phyloP scores from a whole-genome alignment of 768 basidiomycete species.

The Daedaleopsis nitida region DNA sequence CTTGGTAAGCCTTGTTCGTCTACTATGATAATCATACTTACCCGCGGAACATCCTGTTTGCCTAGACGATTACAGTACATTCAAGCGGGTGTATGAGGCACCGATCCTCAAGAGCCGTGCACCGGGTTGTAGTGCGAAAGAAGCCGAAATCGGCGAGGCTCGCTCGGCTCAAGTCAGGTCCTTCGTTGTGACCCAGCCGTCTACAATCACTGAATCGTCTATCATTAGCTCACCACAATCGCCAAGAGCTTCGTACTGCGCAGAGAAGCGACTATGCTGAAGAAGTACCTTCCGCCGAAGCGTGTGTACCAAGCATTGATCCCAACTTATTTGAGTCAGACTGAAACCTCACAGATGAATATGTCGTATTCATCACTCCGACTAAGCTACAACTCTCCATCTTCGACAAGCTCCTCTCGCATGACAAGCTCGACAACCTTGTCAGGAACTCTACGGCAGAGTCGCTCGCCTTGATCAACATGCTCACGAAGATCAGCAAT shows the following conservation, averaged over 20 bases:
- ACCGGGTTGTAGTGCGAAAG: slow-evolving; percentile 70
- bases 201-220: not conserved
- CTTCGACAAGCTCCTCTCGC: slow-evolving; percentile 73
- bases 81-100: slow-evolving; percentile 80
- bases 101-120: slow-evolving; percentile 87
- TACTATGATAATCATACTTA: not conserved
- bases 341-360: slow-evolving; percentile 71
- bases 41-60: not conserved
- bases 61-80: slow-evolving; percentile 73
- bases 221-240: slow-evolving; percentile 62
- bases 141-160: slow-evolving; percentile 76
- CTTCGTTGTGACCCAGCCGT: not conserved
- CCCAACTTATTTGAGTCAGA: not conserved
- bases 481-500: slow-evolving; percentile 89
- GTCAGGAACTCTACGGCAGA: slow-evolving; percentile 73
- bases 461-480: slow-evolving; percentile 76
- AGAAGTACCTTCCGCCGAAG: slow-evolving; percentile 89
- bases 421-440: slow-evolving; percentile 67
- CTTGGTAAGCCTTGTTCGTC: slow-evolving; percentile 52
- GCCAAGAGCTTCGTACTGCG: slow-evolving; percentile 89
- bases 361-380: slow-evolving; percentile 94
- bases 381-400: slow-evolving; percentile 81
- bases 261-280: slow-evolving; percentile 79
- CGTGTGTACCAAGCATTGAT: slow-evolving; percentile 49
- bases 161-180: slow-evolving; percentile 69